Evolutionary conservation across 1,284 basidiomycete genomes (phyloP), one percentile per base, ranked within the genome.

Genomic region (Cutaneotrichosporon arboriforme): DNA sequence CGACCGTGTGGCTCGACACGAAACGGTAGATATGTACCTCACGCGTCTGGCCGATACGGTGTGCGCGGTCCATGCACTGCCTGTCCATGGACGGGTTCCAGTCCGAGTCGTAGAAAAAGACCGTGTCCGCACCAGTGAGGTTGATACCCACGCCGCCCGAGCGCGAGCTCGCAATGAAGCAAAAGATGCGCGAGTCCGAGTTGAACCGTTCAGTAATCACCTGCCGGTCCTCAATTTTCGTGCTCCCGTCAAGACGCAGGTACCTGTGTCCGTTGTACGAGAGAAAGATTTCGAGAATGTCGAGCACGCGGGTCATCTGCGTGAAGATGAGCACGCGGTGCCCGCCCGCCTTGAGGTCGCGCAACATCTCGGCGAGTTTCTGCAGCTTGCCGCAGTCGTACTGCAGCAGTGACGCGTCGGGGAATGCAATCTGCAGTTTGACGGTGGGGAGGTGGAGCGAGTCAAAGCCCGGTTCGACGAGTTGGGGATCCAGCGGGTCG

Each of bases 1-100:
- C 94, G 44, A 97, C 90, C 0, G 93, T 96, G 54, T 72, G 69
- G 7, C 58, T 64, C 4, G 90, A 93, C 43, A 97, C 86, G 72
- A 97, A 93, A 7, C 93, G 87, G 73, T 96, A 97, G 64, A 97
- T 94, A 70, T 97, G 90, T 10, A 97, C 94, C 65, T 97, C 92
- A 22, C 93, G 85, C 46, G 93, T 96, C 73, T 97, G 93, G 9
- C 93, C 93, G 63, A 97, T 97, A 8, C 76, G 68, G 55, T 76
- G 75, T 4, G 74, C 75, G 81, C 92, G 83, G 74, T 97, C 93
- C 78, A 97, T 93, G 73, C 93, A 97, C 73, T 97, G 93, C 49
- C 86, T 81, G 70, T 97, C 93, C 86, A 97, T 96, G 60, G 94
- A 91, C 0, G 92, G 92, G 66, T 97, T 97, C 80, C 96, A 97